Percentiles rank a stretch among this genome's conserved stretches.
Evolutionary conservation across 1,139 yeast genomes (phyloP).

Genomic region (Diutina rugosa): DNA sequence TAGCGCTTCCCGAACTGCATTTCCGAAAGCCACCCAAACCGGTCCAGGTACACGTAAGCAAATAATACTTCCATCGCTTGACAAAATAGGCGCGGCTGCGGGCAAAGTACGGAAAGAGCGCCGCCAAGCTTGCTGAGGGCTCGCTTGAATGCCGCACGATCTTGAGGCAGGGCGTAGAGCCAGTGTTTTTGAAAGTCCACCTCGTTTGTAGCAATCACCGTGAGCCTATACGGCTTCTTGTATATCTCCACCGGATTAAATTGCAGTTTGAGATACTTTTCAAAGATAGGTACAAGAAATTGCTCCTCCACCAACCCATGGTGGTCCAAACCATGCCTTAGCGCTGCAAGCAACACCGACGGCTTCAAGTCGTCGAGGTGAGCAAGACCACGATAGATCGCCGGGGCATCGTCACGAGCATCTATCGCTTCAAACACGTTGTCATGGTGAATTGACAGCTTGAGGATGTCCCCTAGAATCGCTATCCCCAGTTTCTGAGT

Average conservation of each 20-base stretch:
- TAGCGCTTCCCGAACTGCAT: not conserved
- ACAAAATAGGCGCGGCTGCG: not conserved
- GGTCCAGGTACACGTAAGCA: not conserved
- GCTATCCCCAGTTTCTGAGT: not conserved
- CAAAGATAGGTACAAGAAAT: not conserved
- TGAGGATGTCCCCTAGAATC: not conserved
- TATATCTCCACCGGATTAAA: not conserved
- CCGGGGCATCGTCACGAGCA: not conserved
- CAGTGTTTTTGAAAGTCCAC: not conserved
- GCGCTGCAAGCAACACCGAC: not conserved
- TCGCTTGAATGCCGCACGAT: not conserved
- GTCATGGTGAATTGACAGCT: not conserved
- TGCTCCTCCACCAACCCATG: not conserved
- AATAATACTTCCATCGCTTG: not conserved
- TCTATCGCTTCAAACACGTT: not conserved
- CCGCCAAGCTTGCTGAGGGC: not conserved
- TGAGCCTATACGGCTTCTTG: not conserved
- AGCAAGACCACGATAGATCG: not conserved
- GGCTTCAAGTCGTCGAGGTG: not conserved
- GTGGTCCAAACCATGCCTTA: not conserved
- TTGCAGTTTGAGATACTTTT: not conserved
- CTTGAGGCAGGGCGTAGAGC: not conserved
- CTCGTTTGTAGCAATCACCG: not conserved
- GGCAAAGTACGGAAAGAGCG: not conserved
- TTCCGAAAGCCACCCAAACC: not conserved